These are phyloP conservation scores for Prunus davidiana DNA, from an alignment of 306 rosid species.

Conservation along the genomic window DNA sequence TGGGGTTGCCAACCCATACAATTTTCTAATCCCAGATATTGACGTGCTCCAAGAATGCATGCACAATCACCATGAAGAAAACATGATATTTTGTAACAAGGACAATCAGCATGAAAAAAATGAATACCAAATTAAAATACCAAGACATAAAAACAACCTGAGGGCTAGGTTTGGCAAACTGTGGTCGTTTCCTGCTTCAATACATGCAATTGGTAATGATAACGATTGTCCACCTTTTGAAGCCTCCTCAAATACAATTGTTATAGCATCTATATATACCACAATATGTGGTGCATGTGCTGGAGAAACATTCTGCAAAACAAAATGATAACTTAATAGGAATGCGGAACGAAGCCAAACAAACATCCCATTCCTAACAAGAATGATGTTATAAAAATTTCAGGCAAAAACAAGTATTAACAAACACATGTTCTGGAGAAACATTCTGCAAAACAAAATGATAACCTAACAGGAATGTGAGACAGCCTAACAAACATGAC, in stretches of 20 bases:
- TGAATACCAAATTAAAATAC: constrained; percentile 10
- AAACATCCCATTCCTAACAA: neutral
- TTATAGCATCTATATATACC: constrained; percentile 85
- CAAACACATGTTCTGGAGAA: constrained; percentile 60
- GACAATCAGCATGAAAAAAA: constrained; percentile 12
- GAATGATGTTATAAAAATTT: neutral
- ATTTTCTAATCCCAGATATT: neutral
- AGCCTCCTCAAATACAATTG: constrained; percentile 74
- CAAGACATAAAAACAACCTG: constrained; percentile 59
- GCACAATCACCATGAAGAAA: neutral
- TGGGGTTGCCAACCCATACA: neutral
- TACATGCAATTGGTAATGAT: constrained; percentile 75
- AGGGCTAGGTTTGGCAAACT: constrained; percentile 82
- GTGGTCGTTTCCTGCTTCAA: constrained; percentile 83
- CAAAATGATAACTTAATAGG: constrained; percentile 8
- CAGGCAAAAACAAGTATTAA: neutral
- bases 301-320: constrained; percentile 82
- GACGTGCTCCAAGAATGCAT: neutral
- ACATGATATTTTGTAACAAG: neutral
- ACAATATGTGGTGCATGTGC: constrained; percentile 69
- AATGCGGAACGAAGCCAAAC: neutral
- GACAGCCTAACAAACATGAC: neutral
- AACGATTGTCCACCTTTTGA: constrained; percentile 56
- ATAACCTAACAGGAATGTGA: neutral
- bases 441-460: constrained; percentile 56